Base-by-base conservation (phyloP, 257 asterid genomes). In the Cordia subcordata region DNA sequence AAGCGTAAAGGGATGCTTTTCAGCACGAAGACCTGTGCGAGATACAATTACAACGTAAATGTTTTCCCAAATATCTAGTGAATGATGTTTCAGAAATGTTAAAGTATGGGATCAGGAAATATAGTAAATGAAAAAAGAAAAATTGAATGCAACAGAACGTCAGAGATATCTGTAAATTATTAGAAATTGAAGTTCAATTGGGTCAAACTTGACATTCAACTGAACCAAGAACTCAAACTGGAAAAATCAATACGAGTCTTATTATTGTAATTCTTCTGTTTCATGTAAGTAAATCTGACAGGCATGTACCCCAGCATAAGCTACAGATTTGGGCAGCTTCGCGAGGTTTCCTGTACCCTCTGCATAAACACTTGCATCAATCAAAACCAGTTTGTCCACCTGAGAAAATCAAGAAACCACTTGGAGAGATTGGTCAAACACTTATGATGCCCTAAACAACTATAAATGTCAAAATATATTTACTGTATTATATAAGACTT, bases 261-360 rank as follows among this genome's bases (percentile, higher is more conserved):
- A 1, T 15, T 12, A 33, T 0, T 10, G 6, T 44, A 35, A 15
- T 10, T 19, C 27, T 49, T 10, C 37, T 49, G 33, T 13, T 49
- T 33, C 11, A 49, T 57, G 11, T 33, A 37, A 47, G 20, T 45
- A 55, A 20, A 60, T 12, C 15, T 52, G 54, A 38, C 27, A 19
- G 23, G 55, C 46, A 67, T 88, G 76, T 64, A 88, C 99, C 79
- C 96, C 99, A 16, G 94, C 85, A 65, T 86, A 92, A 12, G 99
- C 96, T 67, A 81, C 50, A 62, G 66, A 61, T 77, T 77, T 86
- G 55, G 99, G 96, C 37, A 92, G 66, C 32, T 66, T 84, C 47
- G 96, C 88, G 33, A 88, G 93, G 73, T 84, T 72, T 49, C 96
- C 99, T 5, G 93, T 88, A 64, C 99, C 99, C 78, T 92, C 96